Evolutionary conservation across 2,329 filamentous ascomycete species (phyloP), one percentile per base, ranked within the genome.

Genomic region (Thelonectria blattea): DNA sequence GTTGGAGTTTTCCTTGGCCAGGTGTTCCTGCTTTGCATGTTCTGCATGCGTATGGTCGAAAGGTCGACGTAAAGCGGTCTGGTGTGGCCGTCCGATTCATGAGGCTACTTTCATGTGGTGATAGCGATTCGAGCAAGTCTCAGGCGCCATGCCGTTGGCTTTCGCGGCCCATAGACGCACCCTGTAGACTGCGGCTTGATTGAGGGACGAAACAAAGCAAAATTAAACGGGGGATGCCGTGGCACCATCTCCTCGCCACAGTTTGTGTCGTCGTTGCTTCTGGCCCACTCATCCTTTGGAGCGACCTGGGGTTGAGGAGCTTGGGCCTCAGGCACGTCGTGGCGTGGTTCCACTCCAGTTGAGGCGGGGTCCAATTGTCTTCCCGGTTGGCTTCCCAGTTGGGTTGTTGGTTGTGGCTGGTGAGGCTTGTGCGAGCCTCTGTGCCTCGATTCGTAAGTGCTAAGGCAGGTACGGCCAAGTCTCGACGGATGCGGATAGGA

Each of bases 261-360:
- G 18, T 24, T 54, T 42, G 34, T 47, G 5, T 22, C n/a, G 5
- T 41, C 32, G 10, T 39, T 12, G 5, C 37, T 37, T 39, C 43
- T 47, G 12, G 20, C 22, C 45, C 45, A 47, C 30, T 47, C 43
- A 17, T 48, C n/a, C 37, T 42, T 30, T 56, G 17, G 43, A 41
- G 30, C 57, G 34, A 15, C 34, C 34, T 37, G 15, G 34, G 34
- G 34, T 37, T 46, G 46, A 39, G 57, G 46, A 55, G 52, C 57
- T 60, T 43, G 57, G 57, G 46, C 57, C 51, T 55, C 42, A 15
- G 41, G 49, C 30, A 51, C 45, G 48, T 24, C n/a, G 41, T 48
- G 24, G 24, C 32, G 24, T 30, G 24, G 45, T 37, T 42, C 49
- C 53, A 47, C 32, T 47, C 8, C 27, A 30, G 45, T 47, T 22